phyloP scores from a whole-genome alignment of 192 early-diverging fungal species.

The Glomus cerebriforme region DNA sequence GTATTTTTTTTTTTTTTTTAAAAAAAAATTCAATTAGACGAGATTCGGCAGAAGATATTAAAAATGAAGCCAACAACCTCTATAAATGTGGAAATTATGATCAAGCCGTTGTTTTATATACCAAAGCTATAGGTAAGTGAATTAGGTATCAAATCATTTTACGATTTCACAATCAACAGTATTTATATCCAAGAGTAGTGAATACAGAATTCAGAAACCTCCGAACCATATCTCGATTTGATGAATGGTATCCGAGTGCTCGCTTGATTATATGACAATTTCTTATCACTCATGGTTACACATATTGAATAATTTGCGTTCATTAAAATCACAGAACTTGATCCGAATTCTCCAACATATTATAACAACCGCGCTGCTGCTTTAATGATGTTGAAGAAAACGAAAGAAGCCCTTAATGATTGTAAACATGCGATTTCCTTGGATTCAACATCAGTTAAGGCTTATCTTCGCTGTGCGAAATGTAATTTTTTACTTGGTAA shows the following conservation, averaged over 20 bases:
- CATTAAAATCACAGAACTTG: constrained; percentile 43
- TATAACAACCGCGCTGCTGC: constrained; percentile 83
- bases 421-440: constrained; percentile 58
- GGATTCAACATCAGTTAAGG: constrained; percentile 66
- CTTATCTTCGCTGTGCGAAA: constrained; percentile 68
- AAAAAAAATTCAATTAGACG: not conserved
- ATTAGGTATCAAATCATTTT: not conserved
- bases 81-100: constrained; percentile 72
- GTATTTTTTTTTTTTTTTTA: not conserved
- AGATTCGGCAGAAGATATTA: constrained; percentile 62
- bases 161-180: not conserved
- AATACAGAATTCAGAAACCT: no score
- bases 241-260: not conserved
- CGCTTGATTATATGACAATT: not conserved
- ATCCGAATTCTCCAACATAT: constrained; percentile 63
- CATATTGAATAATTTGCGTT: not conserved
- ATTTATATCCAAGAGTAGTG: not conserved
- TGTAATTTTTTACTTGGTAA: constrained; percentile 72
- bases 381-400: constrained; percentile 65
- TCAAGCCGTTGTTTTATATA: constrained; percentile 70
- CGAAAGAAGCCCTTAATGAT: constrained; percentile 62
- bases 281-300: not conserved
- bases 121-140: constrained; percentile 64
- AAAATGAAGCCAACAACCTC: constrained; percentile 66
- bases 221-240: not conserved